These are phyloP conservation scores for Pachyrhizus erosus DNA, from an alignment of 306 rosid genomes.

Conservation along the genomic window DNA sequence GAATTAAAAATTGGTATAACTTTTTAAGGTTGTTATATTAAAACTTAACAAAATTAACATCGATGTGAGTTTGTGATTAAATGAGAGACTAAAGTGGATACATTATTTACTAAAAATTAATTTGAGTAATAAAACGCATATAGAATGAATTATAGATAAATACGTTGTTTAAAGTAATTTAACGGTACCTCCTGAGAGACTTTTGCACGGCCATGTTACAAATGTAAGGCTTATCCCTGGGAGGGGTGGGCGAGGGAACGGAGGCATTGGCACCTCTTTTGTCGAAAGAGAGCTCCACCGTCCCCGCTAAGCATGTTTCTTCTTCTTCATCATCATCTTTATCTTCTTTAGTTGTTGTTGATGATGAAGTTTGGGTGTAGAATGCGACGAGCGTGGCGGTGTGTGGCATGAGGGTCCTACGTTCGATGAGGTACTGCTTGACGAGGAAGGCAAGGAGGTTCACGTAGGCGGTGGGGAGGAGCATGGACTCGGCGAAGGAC, in stretches of 20 bases:
- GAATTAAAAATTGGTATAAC: too few species aligned
- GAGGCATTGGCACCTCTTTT: slow-evolving; percentile 70
- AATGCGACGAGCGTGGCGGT: slow-evolving; percentile 79
- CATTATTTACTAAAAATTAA: too few species aligned
- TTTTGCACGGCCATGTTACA: slow-evolving; percentile 73
- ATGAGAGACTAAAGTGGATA: too few species aligned
- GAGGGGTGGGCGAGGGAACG: slow-evolving; percentile 84
- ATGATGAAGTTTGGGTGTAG: slow-evolving; percentile 41
- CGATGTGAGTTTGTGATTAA: too few species aligned
- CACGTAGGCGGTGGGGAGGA: slow-evolving; percentile 64
- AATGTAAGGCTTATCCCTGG: slow-evolving; percentile 76
- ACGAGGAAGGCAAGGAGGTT: slow-evolving; percentile 65
- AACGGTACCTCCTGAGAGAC: slow-evolving; percentile 65
- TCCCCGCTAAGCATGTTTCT: slow-evolving; percentile 69
- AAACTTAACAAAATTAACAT: too few species aligned
- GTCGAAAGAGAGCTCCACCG: slow-evolving; percentile 87
- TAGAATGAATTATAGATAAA: too few species aligned
- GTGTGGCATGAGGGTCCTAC: slow-evolving; percentile 72
- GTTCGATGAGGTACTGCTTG: slow-evolving; percentile 76
- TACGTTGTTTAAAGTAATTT: neutral
- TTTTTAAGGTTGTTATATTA: too few species aligned
- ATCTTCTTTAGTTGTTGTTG: neutral
- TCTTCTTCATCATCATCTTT: slow-evolving; percentile 40
- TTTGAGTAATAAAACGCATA: too few species aligned
- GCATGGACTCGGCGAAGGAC: slow-evolving; percentile 83